A percentile compares a stretch with the other conserved stretches of the same genome.
phyloP scores from a whole-genome alignment of 1,284 basidiomycete species.

The Jaminaea rosea region DNA sequence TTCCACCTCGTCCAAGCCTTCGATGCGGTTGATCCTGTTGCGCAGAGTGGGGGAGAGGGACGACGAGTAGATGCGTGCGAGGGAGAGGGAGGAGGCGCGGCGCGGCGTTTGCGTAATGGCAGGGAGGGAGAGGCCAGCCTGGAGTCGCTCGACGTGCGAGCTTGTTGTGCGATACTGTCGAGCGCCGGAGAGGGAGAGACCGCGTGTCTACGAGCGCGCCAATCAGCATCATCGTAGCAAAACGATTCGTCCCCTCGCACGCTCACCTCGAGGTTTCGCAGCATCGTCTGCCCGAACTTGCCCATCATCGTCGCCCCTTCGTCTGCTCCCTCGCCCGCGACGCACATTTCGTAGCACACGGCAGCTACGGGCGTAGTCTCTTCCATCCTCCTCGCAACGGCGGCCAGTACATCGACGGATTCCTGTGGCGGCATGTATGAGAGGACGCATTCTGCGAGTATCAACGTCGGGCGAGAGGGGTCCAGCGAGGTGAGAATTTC shows the following conservation, averaged over 20 bases:
- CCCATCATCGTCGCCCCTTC: conserved; percentile 1
- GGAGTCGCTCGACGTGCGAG: conserved; percentile 23
- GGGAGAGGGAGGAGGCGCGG: background rate
- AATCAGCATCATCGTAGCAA: background rate
- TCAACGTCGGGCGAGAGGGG: conserved; percentile 20
- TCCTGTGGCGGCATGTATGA: conserved; percentile 27
- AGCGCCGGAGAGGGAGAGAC: conserved; percentile 33
- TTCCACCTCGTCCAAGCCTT: conserved; percentile 44
- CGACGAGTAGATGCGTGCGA: background rate
- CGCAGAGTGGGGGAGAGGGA: conserved; percentile 2
- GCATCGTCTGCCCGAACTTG: conserved; percentile 43
- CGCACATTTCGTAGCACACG: conserved; percentile 41
- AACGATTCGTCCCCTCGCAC: too few species aligned
- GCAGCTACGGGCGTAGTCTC: conserved; percentile 6
- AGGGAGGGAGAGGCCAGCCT: conserved; percentile 1
- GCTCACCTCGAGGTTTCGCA: conserved; percentile 37
- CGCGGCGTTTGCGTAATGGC: background rate
- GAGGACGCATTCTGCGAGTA: conserved; percentile 45
- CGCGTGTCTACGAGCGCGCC: conserved; percentile 14
- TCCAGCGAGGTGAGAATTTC: conserved; percentile 10
- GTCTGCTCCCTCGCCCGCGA: conserved; percentile 20
- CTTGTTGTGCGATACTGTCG: conserved; percentile 23
- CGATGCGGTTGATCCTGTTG: conserved; percentile 22
- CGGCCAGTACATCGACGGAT: conserved; percentile 20
- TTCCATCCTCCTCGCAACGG: conserved; percentile 11